These are phyloP conservation scores for Salix arbutifolia DNA, from an alignment of 345 rosid species.

Conservation along the genomic window DNA sequence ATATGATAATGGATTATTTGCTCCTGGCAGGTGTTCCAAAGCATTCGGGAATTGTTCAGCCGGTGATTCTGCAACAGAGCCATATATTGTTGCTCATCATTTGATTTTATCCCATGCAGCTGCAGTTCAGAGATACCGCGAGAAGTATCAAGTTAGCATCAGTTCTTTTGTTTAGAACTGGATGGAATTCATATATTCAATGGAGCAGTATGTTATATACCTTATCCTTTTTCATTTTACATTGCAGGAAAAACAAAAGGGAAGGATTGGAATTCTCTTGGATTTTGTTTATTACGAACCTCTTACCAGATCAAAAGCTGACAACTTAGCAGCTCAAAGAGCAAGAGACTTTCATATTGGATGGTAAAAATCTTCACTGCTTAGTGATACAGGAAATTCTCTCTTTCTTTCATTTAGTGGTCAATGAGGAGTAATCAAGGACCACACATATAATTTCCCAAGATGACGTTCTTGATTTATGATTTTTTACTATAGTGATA, in stretches of 20 bases:
- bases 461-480: background rate
- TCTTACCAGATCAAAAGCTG: conserved; percentile 78
- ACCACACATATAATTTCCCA: background rate
- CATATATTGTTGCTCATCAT: conserved; percentile 82
- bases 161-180: background rate
- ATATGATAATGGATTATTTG: conserved; percentile 72
- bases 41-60: conserved; percentile 73
- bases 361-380: conserved; percentile 45
- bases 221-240: background rate
- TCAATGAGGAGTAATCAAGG: background rate
- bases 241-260: conserved; percentile 68
- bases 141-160: conserved; percentile 52
- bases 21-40: conserved; percentile 88
- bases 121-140: conserved; percentile 78
- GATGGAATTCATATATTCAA: background rate
- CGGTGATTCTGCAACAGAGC: conserved; percentile 87
- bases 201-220: background rate
- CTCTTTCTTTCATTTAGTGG: background rate
- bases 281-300: conserved; percentile 99
- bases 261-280: conserved; percentile 78
- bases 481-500: background rate
- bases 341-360: conserved; percentile 95
- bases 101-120: conserved; percentile 80
- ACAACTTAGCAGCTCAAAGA: conserved; percentile 85
- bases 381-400: too few relatives aligned